These are phyloP conservation scores for Neopestalotiopsis sp. DNA, from an alignment of 2,329 filamentous ascomycete species.

Conservation along the genomic window DNA sequence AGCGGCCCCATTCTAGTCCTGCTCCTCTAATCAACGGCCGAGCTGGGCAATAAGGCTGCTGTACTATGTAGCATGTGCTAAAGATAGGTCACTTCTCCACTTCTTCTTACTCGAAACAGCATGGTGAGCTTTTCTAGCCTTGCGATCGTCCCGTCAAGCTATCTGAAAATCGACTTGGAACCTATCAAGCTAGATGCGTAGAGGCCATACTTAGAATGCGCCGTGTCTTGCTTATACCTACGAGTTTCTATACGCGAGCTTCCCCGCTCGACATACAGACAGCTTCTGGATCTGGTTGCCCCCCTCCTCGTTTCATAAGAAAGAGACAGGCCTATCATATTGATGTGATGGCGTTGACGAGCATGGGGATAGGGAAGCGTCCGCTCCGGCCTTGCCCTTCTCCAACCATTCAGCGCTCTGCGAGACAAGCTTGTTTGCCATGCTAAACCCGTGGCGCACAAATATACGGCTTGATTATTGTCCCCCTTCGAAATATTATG, in stretches of 20 bases:
- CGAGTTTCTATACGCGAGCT: not conserved
- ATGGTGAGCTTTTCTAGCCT: not conserved
- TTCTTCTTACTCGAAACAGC: not conserved
- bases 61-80: slow-evolving; percentile 8
- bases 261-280: not conserved
- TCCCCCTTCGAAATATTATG: not conserved
- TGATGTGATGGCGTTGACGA: not conserved
- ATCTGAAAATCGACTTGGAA: not conserved
- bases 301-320: not conserved
- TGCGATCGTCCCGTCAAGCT: slow-evolving; percentile 3
- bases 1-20: slow-evolving; percentile 6
- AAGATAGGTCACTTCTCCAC: slow-evolving; percentile 16
- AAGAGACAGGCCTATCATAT: not conserved
- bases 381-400: not conserved
- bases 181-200: not conserved
- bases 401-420: not conserved
- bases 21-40: slow-evolving; percentile 15
- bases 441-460: slow-evolving; percentile 1
- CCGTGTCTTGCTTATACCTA: not conserved
- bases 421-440: not conserved
- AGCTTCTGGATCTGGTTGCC: not conserved
- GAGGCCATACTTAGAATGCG: not conserved
- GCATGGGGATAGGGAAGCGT: not conserved
- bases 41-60: slow-evolving; percentile 6
- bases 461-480: not conserved